Percentiles rank a stretch among this genome's conserved stretches.
These are phyloP conservation scores for Trichoderma semiorbis DNA, from an alignment of 2,329 filamentous ascomycete species.

Conservation along the genomic window DNA sequence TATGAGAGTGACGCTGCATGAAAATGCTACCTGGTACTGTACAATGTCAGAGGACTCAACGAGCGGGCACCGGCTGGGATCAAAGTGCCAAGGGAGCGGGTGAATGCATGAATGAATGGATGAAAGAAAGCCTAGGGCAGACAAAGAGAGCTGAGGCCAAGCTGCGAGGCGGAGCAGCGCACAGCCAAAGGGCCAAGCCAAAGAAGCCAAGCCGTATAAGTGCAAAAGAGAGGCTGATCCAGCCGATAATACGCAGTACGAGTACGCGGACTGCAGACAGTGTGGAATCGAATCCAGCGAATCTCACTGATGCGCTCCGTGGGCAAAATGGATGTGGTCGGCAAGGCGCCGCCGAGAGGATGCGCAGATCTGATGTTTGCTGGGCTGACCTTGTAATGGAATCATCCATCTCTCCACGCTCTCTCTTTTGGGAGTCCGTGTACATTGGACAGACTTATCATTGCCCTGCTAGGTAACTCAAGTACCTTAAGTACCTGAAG, in stretches of 20 bases:
- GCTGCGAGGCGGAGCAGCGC: not conserved
- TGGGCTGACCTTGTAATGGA: not conserved
- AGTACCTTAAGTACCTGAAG: no score
- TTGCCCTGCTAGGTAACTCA: not conserved
- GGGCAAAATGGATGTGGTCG: not conserved
- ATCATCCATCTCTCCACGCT: not conserved
- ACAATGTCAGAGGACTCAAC: not conserved
- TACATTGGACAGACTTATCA: not conserved
- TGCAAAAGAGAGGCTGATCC: not conserved
- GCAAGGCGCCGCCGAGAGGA: conserved; percentile 2
- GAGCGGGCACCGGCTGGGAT: not conserved
- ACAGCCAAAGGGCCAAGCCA: conserved; percentile 1
- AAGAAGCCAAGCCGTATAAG: not conserved
- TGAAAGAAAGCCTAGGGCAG: not conserved
- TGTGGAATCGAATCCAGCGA: not conserved
- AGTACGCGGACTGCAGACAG: not conserved
- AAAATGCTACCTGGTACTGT: not conserved
- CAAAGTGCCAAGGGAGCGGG: not conserved
- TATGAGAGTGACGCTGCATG: not conserved
- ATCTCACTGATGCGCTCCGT: not conserved
- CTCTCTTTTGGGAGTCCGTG: not conserved
- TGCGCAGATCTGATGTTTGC: conserved; percentile 15
- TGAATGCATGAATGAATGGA: not conserved
- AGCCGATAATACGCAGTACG: not conserved
- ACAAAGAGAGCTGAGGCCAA: not conserved